Base-by-base conservation (phyloP, 2,329 filamentous ascomycete species). In the Exophiala phaeomuriformis region DNA sequence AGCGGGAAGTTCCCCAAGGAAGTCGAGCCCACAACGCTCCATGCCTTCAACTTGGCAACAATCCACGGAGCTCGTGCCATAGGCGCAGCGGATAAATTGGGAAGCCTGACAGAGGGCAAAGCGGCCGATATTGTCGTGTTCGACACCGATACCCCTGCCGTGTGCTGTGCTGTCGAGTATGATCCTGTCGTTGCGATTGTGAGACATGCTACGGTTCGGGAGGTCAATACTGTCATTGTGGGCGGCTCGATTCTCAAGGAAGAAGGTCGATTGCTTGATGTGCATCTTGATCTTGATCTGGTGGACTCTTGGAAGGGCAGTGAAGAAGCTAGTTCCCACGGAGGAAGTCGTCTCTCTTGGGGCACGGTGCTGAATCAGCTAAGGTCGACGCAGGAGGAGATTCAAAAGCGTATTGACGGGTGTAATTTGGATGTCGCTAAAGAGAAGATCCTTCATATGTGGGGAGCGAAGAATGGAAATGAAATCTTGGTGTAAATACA, bases 61-160 rank as follows among this genome's bases (percentile, higher is more conserved):
- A 68, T 78, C n/a, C 64, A 67, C 1, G 75, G 74, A 0, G 75
- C 75, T 0, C 64, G 68, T 51, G 73, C 74, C 0, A 63, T 71
- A 2, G 67, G 71, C 1, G 67, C 77, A 68, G 67, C 68, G 19
- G 61, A 68, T 6, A 59, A 71, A 42, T 66, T 77, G 28, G 77
- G 76, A 0, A 71, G 68, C 12, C 66, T 80, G 37, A 64, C 64
- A n/a, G 71, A 70, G 8, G 75, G 75, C 0, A 73, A 72, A 55
- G 64, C 66, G 33, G 77, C 77, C 1, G 77, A 79, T 63, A 54
- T 80, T 0, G 66, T 76, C 2, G 65, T 79, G 0, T 77, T 77
- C 47, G 72, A 76, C 55, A 67, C 65, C 2, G 40, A 65, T 12
- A 71, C 66, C 43, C 69, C 72, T 1, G 64, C 59, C 2, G 74